Evolutionary conservation across 2,329 filamentous ascomycete genomes (phyloP), one percentile per base, ranked within the genome.

Genomic region (Fusarium poae): DNA sequence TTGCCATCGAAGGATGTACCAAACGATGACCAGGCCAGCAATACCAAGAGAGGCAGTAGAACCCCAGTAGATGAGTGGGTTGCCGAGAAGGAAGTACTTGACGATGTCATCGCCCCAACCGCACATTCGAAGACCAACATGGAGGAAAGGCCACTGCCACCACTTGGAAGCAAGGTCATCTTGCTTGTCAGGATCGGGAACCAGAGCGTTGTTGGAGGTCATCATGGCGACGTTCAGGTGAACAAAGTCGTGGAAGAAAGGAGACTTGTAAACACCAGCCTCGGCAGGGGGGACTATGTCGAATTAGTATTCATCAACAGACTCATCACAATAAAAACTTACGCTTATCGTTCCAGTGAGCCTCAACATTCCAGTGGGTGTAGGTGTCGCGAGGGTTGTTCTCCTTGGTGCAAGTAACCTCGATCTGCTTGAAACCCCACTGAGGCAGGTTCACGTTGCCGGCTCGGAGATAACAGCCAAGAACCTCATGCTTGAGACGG

Each of bases 351-450:
- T 99, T 99, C 79, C 85, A 89, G 81, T 99, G 96, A 57, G 93
- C 91, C 83, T 99, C 96, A 34, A 99, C 91, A 81, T 99, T 99
- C 96, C 96, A 99, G 83, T 98, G 96, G 11, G 96, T 99, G 80
- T 97, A 98, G 40, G 94, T 88, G 79, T 99, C 96, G 55, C 90
- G 88, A 9, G 94, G 93, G 75, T 95, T 96, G 84, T 97, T 97
- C 73, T 91, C 88, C 84, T 97, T 97, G 72, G 91, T 90, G 81
- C 96, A 99, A 27, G 94, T 97, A 35, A 96, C 94, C 82, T 99
- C 96, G 71, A 99, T 98, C 82, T 99, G 96, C 84, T 98, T 97
- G 86, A 99, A 99, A 78, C 96, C 96, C 96, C 96, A 99, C 79
- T 98, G 96, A 52, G 96, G 96, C 68, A 99, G 86, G 81, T 98